Evolutionary conservation across 352 stramenopile species (phyloP), one percentile per base, ranked within the genome.

Genomic region (Aphanomyces invadans): DNA sequence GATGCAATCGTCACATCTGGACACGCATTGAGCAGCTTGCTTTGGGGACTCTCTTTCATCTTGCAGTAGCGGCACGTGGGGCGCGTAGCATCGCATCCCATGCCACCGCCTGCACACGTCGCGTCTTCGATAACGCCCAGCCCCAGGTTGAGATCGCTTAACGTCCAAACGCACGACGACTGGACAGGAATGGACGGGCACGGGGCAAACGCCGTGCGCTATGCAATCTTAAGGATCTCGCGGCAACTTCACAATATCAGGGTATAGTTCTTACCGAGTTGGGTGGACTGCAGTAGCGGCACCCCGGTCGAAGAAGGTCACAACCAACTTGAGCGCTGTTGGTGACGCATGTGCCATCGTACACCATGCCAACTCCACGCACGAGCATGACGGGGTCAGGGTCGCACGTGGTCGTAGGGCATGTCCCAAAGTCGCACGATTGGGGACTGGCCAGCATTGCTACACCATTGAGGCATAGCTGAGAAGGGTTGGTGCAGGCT

Each of bases 141-240:
- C 7, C 57, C 57, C 28, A 65, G 21, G 57, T 65, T 65, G 15
- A 65, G 25, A 28, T 65, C 33, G 33, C 31, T 52, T 29, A 49
- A 9, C 19, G 57, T 65, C 25, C 17, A n/a, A 51, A 55, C 21
- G 31, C 57, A 65, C 5, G 31, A 5, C 12, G 57, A 21, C 21
- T 32, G 11, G 15, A 26, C 29, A 4, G 23, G 49, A 29, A 57
- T 2, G 11, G 29, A 15, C 25, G 49, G 49, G 2, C 49, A 57
- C 19, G 49, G 49, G 4, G 23, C 49, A 57, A 57, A 57, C 29
- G 49, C 49, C n/a, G 49, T 57, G 15, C 23, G 49, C 49, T 57
- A 38, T 7, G 7, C 36, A 42, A 15, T 15, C 36, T n/a, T n/a
- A n/a, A n/a, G n/a, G 17, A 28, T 12, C 9, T 12, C 46, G 19